phyloP scores from a whole-genome alignment of 2,329 filamentous ascomycete species.

The Fusarium abutilonis region DNA sequence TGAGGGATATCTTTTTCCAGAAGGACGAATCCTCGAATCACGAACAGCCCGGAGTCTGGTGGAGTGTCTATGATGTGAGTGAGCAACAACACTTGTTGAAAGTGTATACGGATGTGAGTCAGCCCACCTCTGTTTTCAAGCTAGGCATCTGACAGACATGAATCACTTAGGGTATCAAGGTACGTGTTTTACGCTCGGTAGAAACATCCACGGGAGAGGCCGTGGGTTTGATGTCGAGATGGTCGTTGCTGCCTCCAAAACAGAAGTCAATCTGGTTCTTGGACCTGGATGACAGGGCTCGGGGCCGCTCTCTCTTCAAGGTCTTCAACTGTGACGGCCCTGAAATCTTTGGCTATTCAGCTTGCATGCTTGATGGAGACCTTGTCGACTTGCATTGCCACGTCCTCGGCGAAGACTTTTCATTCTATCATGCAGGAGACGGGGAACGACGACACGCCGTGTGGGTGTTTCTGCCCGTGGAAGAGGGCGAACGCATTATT shows the following conservation, averaged over 20 bases:
- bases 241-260: constrained; percentile 11
- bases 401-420: neutral
- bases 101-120: constrained; percentile 6
- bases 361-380: constrained; percentile 15
- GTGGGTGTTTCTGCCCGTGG: constrained; percentile 14
- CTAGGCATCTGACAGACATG: neutral
- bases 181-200: constrained; percentile 9
- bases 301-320: neutral
- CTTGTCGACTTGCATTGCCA: constrained; percentile 10
- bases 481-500: constrained; percentile 2
- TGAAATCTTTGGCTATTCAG: constrained; percentile 12
- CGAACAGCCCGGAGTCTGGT: constrained; percentile 14
- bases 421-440: neutral
- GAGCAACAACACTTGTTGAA: neutral
- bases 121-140: no score
- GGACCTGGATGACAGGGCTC: constrained; percentile 5
- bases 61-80: neutral
- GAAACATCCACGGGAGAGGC: neutral
- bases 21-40: neutral
- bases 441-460: constrained; percentile 9
- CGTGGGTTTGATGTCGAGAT: neutral
- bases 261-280: neutral
- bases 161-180: constrained; percentile 4
- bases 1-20: neutral
- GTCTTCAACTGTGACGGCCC: constrained; percentile 1